phyloP scores from a whole-genome alignment of 148 eudicot genomes.

The Pouteria glomerata region DNA sequence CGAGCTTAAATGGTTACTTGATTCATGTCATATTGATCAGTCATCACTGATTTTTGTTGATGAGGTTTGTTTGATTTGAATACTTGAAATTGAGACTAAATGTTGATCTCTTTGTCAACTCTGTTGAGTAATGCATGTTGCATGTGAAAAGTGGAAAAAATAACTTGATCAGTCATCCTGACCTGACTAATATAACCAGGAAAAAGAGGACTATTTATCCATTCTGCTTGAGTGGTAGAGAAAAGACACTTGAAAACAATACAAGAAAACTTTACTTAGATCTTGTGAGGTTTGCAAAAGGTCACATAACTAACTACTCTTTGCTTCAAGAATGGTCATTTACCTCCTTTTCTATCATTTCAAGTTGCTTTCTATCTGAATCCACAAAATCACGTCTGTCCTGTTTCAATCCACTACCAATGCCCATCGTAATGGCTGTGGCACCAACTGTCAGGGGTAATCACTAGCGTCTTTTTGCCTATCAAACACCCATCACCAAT shows the following conservation, averaged over 20 bases:
- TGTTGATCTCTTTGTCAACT: background rate
- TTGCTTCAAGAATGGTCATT: background rate
- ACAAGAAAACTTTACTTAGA: background rate
- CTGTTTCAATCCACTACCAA: too few species aligned
- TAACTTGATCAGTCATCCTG: background rate
- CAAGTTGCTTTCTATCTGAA: background rate
- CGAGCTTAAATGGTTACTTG: constrained; percentile 40
- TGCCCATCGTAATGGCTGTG: too few species aligned
- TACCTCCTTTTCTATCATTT: background rate
- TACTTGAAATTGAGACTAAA: background rate
- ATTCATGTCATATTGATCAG: constrained; percentile 34
- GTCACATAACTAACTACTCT: background rate
- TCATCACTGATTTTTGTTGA: constrained; percentile 35
- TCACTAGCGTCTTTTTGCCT: too few species aligned
- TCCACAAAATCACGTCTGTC: background rate
- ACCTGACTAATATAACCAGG: background rate
- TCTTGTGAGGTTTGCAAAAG: background rate
- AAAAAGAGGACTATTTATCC: background rate
- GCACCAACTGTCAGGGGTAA: too few species aligned
- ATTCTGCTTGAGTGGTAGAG: background rate
- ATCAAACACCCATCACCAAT: too few species aligned
- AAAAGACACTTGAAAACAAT: background rate
- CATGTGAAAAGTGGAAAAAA: background rate
- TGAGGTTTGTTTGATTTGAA: constrained; percentile 26
- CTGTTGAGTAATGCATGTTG: background rate